Base-by-base conservation (phyloP, 2,329 filamentous ascomycete species). In the Colletotrichum lini region DNA sequence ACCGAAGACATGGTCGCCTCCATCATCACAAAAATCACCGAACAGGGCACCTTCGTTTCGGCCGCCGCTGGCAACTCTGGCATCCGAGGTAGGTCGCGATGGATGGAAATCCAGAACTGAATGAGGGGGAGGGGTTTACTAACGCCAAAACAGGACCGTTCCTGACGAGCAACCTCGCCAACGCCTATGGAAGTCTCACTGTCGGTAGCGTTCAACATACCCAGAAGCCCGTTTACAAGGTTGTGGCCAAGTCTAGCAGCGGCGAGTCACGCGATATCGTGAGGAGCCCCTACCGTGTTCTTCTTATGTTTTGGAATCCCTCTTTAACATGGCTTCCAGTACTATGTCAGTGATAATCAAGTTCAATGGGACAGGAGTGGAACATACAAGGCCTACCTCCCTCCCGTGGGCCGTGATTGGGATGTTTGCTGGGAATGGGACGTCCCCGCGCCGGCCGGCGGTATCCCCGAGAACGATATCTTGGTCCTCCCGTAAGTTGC, bases 1-100 rank as follows among this genome's bases (percentile, higher is more conserved):
- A 68, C 75, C 23, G 74, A 78, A 40, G 53, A 30, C 13, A 23
- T 35, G 1, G 16, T 71, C 18, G 62, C 63, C 15, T 35, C 21
- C 16, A 38, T 71, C 8, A 52, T 40, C 3, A 44, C 63, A 2
- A 26, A 23, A 7, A 71, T 71, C 12, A 26, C 50, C 13, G 68
- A 54, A 13, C 30, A 26, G 13, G 68, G 63, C 21, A 59, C 53
- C 6, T 54, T 72, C 35, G 60, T 69, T n/a, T 59, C 60, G 2
- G 38, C 49, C 16, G 65, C 65, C 3, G 69, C 65, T 4, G 69
- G 69, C 7, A 72, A 68, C 10, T 47, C 59, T 10, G 69, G 69
- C 35, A 10, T 3, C 35, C 21, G 52, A 44, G 38, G 26, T 50
- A 44, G 67, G 67, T 68, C 35, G 35, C 35, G 35, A 38, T 38